A percentile compares a stretch with the other conserved stretches of the same genome.
Evolutionary conservation across 176 grass and related monocot species (phyloP).

Genomic region (Aegilops tauschii): DNA sequence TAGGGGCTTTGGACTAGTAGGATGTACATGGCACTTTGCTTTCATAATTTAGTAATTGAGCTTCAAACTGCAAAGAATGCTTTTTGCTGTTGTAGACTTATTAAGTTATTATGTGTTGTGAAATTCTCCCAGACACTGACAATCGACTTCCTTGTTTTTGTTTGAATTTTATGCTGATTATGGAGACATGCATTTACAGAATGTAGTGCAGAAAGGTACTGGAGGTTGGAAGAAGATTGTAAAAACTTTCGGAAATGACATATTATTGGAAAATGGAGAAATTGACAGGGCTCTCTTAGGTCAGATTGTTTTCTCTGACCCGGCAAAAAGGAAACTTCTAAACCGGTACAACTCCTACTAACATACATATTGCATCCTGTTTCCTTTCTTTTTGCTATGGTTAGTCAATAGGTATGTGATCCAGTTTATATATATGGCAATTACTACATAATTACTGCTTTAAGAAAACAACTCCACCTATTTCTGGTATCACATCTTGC

Average conservation of each 20-base stretch:
- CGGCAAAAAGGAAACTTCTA: conserved; percentile 61
- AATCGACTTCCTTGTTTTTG: not conserved
- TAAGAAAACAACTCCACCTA: not conserved
- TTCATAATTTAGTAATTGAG: not conserved
- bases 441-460: not conserved
- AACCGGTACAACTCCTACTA: conserved; percentile 48
- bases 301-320: conserved; percentile 82
- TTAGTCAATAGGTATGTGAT: not conserved
- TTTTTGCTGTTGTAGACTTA: not conserved
- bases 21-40: not conserved
- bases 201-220: conserved; percentile 75
- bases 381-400: not conserved
- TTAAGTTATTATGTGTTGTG: not conserved
- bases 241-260: conserved; percentile 70
- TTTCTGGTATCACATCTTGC: not conserved
- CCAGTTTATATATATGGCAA: not conserved
- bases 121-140: not conserved
- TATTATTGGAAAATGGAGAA: conserved; percentile 85
- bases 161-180: not conserved
- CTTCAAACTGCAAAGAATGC: not conserved
- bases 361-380: not conserved
- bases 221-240: conserved; percentile 88
- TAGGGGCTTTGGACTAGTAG: not conserved
- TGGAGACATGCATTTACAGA: conserved; percentile 41
- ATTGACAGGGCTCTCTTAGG: conserved; percentile 75